These are phyloP conservation scores for Tephrocybe rancida DNA, from an alignment of 768 basidiomycete genomes.

Conservation along the genomic window DNA sequence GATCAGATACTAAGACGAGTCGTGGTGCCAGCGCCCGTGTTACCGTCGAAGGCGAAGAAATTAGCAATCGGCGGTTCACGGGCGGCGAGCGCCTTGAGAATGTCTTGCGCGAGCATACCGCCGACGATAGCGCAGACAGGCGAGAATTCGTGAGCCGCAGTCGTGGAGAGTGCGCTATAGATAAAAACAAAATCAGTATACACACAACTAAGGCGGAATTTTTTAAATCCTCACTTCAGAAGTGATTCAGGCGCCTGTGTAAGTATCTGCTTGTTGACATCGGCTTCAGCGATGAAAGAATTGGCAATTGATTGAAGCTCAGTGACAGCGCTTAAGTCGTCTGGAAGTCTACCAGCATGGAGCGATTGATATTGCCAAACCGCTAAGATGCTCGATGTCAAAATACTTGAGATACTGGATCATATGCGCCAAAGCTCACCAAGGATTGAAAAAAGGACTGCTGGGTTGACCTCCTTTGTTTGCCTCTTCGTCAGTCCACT, in stretches of 20 bases:
- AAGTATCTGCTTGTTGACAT: conserved; percentile 72
- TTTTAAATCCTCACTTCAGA: conserved; percentile 56
- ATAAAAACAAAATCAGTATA: conserved; percentile 6
- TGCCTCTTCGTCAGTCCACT: conserved; percentile 67
- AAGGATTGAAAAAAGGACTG: conserved; percentile 68
- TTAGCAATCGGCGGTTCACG: conserved; percentile 94
- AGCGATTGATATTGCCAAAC: conserved; percentile 80
- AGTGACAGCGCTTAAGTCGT: conserved; percentile 42
- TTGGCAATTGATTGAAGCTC: conserved; percentile 71
- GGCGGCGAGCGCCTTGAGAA: conserved; percentile 86
- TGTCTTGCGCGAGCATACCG: conserved; percentile 93
- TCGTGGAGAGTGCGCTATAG: conserved; percentile 64
- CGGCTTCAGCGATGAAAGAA: conserved; percentile 56
- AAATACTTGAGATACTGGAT: background rate
- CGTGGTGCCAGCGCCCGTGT: conserved; percentile 74
- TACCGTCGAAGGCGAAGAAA: conserved; percentile 87
- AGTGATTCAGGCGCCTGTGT: conserved; percentile 56
- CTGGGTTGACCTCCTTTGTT: conserved; percentile 85
- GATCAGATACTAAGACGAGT: conserved; percentile 50
- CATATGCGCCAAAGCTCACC: conserved; percentile 43
- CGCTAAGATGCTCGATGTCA: conserved; percentile 42
- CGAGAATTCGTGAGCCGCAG: conserved; percentile 85
- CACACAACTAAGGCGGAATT: conserved; percentile 11
- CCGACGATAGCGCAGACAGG: conserved; percentile 95
- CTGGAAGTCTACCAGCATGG: conserved; percentile 61